A percentile compares a stretch with the other conserved stretches of the same genome.
Conservation (phyloP, 2,329 filamentous ascomycete genomes). For the Colletotrichum sp. region DNA sequence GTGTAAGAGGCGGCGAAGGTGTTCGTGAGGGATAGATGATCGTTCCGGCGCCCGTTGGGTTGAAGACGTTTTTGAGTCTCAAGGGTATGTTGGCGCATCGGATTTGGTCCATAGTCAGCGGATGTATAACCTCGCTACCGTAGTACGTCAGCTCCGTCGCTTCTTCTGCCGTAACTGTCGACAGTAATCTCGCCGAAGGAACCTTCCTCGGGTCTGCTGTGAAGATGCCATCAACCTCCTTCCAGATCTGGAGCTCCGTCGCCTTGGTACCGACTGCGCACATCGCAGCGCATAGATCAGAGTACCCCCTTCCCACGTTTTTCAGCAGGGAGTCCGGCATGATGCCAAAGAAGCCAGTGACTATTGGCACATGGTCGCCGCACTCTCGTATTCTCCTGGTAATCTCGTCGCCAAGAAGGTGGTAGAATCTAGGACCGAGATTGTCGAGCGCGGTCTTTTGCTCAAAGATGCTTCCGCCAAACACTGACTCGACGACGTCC, state of each 20-base stretch:
- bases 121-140: conserved; percentile 95
- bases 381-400: conserved; percentile 69
- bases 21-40: conserved; percentile 78
- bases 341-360: conserved; percentile 96
- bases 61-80: conserved; percentile 91
- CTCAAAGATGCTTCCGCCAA: conserved; percentile 85
- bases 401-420: conserved; percentile 64
- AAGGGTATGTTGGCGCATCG: conserved; percentile 85
- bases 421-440: conserved; percentile 74
- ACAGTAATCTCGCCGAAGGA: conserved; percentile 83
- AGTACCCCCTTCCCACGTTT: conserved; percentile 90
- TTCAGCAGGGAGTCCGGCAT: conserved; percentile 90
- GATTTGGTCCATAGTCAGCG: conserved; percentile 97
- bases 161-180: conserved; percentile 89
- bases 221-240: conserved; percentile 97
- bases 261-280: conserved; percentile 86
- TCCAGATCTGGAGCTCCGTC: conserved; percentile 94
- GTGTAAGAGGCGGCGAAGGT: conserved; percentile 60
- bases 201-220: conserved; percentile 85
- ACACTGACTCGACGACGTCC: conserved; percentile 81
- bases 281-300: conserved; percentile 91
- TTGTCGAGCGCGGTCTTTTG: conserved; percentile 65
- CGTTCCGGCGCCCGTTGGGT: conserved; percentile 78
- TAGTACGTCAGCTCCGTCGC: conserved; percentile 95
- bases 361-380: conserved; percentile 72